A percentile compares a stretch with the other conserved stretches of the same genome.
Evolutionary conservation across 1,284 basidiomycete species (phyloP).

Genomic region (Boletus smithii): DNA sequence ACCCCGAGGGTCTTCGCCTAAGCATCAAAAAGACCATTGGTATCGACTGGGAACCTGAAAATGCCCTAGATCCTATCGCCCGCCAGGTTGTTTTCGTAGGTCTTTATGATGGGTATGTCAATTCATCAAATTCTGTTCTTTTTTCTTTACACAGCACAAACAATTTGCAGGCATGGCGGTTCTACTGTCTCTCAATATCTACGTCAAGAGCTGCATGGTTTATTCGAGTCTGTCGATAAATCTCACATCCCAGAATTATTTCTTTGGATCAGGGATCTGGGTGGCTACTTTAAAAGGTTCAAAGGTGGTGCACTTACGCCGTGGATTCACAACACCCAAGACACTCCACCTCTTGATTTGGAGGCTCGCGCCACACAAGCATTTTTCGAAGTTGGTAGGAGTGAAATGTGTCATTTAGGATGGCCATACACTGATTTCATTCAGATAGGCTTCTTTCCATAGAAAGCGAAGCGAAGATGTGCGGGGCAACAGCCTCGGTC

Average conservation of each 20-base stretch:
- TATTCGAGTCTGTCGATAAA: constrained; percentile 74
- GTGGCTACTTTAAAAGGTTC: constrained; percentile 89
- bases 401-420: constrained; percentile 1
- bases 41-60: constrained; percentile 70
- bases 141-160: constrained; percentile 5
- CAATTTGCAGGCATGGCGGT: constrained; percentile 66
- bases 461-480: constrained; percentile 59
- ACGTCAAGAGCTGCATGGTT: constrained; percentile 74
- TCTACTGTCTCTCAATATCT: constrained; percentile 71
- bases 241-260: constrained; percentile 71
- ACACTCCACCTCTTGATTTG: constrained; percentile 59
- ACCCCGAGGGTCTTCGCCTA: constrained; percentile 66
- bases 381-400: constrained; percentile 71
- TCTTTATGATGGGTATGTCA: constrained; percentile 81
- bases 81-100: constrained; percentile 83
- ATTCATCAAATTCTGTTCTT: neutral
- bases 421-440: constrained; percentile 37
- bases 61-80: constrained; percentile 54
- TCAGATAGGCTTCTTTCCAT: constrained; percentile 57
- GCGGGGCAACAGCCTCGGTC: constrained; percentile 89
- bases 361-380: constrained; percentile 82
- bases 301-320: constrained; percentile 72
- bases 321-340: constrained; percentile 52
- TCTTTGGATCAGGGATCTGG: constrained; percentile 70
- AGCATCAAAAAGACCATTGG: constrained; percentile 61